These are phyloP conservation scores for Phytophthora nicotianae DNA, from an alignment of 352 stramenopile species.

Conservation along the genomic window DNA sequence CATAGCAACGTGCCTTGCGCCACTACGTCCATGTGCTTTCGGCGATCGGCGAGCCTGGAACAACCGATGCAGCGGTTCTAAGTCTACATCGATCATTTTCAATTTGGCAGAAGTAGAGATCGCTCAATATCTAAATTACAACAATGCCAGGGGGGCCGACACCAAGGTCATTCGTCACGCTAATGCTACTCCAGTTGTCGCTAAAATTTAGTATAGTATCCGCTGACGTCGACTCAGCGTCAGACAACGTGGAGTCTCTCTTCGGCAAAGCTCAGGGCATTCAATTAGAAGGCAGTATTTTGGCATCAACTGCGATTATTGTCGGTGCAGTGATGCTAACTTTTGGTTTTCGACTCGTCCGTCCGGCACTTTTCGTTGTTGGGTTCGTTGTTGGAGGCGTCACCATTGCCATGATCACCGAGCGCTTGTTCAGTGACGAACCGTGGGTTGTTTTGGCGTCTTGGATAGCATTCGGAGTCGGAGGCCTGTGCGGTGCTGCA, in stretches of 20 bases:
- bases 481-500: constrained; percentile 41
- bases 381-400: constrained; percentile 52
- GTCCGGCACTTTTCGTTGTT: constrained; percentile 47
- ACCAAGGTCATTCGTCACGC: no score
- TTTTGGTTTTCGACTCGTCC: constrained; percentile 59
- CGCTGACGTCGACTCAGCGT: constrained; percentile 12
- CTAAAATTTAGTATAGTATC: no score
- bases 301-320: constrained; percentile 47
- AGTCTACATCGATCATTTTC: no score
- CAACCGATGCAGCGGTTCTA: no score
- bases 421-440: constrained; percentile 39
- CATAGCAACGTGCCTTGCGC: no score
- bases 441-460: constrained; percentile 49
- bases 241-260: constrained; percentile 41
- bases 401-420: constrained; percentile 33
- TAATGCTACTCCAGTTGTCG: no score
- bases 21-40: no score
- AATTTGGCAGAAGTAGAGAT: no score
- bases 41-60: no score
- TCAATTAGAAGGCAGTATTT: constrained; percentile 42
- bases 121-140: no score
- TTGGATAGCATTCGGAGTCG: constrained; percentile 55
- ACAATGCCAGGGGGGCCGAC: no score
- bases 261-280: constrained; percentile 46
- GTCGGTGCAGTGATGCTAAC: constrained; percentile 49